These are phyloP conservation scores for Detonula confervacea DNA, from an alignment of 352 stramenopile genomes.

Conservation along the genomic window DNA sequence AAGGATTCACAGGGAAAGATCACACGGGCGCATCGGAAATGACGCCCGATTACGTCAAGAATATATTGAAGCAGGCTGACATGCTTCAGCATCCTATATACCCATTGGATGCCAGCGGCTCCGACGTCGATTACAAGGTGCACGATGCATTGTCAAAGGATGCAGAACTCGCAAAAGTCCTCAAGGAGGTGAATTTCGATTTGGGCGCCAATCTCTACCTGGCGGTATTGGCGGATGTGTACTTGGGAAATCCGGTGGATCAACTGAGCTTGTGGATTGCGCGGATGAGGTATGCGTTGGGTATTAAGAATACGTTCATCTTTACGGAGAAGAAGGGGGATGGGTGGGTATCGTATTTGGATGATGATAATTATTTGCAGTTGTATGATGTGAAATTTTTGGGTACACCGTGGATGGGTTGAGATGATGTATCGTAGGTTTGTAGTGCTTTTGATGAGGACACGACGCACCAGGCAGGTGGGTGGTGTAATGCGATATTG, in stretches of 20 bases:
- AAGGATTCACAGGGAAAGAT: neutral
- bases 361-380: slow-evolving; percentile 3
- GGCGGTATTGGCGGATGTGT: slow-evolving; percentile 22
- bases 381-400: slow-evolving; percentile 14
- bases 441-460: too few relatives aligned
- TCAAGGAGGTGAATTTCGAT: neutral
- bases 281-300: slow-evolving; percentile 20
- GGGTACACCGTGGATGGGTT: neutral
- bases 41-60: slow-evolving; percentile 14
- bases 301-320: slow-evolving; percentile 22
- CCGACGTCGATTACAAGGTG: neutral
- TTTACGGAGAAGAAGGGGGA: neutral
- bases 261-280: slow-evolving; percentile 26
- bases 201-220: slow-evolving; percentile 11
- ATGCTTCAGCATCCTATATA: slow-evolving; percentile 20
- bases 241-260: slow-evolving; percentile 18
- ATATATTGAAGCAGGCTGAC: slow-evolving; percentile 9
- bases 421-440: too few relatives aligned
- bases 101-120: neutral
- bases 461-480: too few relatives aligned
- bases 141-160: neutral
- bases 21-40: slow-evolving; percentile 9
- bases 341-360: slow-evolving; percentile 17
- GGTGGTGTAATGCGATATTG: too few relatives aligned
- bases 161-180: neutral